phyloP scores from a whole-genome alignment of 140 eudicot species.

The Ambrosia hybrid region DNA sequence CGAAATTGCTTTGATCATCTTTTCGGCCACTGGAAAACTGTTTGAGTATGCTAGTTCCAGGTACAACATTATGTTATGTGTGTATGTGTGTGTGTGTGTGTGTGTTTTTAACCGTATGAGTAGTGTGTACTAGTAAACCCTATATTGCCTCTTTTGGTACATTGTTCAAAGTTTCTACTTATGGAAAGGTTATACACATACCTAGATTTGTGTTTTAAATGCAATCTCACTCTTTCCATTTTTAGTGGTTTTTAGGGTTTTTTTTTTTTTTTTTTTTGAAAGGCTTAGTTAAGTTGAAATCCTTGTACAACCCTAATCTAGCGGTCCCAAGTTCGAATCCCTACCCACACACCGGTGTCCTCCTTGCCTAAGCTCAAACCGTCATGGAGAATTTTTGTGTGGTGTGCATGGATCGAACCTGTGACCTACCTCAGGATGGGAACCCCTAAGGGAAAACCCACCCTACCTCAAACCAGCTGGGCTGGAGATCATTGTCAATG shows the following conservation, averaged over 20 bases:
- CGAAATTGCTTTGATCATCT: constrained; percentile 43
- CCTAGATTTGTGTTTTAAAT: constrained; percentile 11
- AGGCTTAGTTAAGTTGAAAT: too few relatives aligned
- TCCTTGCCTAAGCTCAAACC: too few relatives aligned
- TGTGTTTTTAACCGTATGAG: not conserved
- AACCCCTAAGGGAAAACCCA: too few relatives aligned
- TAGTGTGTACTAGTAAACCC: constrained; percentile 7
- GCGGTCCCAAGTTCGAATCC: too few relatives aligned
- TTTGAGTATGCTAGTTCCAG: constrained; percentile 48
- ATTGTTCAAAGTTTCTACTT: constrained; percentile 25
- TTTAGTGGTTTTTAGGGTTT: constrained; percentile 2
- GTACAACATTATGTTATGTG: constrained; percentile 13
- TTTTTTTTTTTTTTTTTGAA: too few relatives aligned
- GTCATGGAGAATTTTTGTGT: too few relatives aligned
- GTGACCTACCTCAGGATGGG: too few relatives aligned
- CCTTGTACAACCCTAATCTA: too few relatives aligned
- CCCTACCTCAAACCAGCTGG: too few relatives aligned
- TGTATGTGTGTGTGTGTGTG: not conserved
- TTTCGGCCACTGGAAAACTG: constrained; percentile 47
- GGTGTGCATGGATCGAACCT: too few relatives aligned
- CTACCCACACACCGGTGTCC: too few relatives aligned
- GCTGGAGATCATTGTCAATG: too few relatives aligned
- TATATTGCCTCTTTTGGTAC: constrained; percentile 12
- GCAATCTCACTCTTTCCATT: constrained; percentile 9
- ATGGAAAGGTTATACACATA: constrained; percentile 9